Conservation (phyloP, 805 yeast species). For the Tetrapisispora namnaoensis region DNA sequence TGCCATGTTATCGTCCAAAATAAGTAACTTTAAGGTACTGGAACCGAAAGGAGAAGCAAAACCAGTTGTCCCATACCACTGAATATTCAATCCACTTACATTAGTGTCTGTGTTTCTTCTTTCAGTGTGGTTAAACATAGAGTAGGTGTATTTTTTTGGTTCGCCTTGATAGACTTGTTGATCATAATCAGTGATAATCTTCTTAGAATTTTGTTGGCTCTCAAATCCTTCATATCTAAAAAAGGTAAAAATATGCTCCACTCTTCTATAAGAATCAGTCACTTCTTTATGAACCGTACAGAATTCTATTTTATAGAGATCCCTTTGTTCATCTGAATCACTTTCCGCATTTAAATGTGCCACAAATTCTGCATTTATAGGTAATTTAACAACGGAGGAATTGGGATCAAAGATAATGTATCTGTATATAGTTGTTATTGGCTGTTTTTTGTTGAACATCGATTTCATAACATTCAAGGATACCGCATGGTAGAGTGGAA, state of each 20-base stretch:
- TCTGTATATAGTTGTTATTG: conserved; percentile 26
- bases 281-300: conserved; percentile 26
- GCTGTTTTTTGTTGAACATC: conserved; percentile 21
- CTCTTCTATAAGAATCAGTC: conserved; percentile 17
- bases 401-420: conserved; percentile 11
- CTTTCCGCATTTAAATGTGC: conserved; percentile 4
- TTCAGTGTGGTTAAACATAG: conserved; percentile 25
- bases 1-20: conserved; percentile 29
- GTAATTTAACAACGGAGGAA: conserved; percentile 4
- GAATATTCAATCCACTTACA: conserved; percentile 24
- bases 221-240: not conserved
- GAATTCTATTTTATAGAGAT: conserved; percentile 21
- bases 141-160: conserved; percentile 11
- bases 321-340: conserved; percentile 4
- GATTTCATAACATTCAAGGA: conserved; percentile 24
- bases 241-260: conserved; percentile 27
- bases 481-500: conserved; percentile 30
- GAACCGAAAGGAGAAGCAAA: conserved; percentile 30
- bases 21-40: conserved; percentile 27
- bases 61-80: conserved; percentile 35
- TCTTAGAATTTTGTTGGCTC: conserved; percentile 13
- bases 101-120: conserved; percentile 29
- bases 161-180: not conserved
- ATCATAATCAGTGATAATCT: conserved; percentile 5
- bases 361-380: conserved; percentile 8